Base-by-base conservation (phyloP, 768 basidiomycete genomes). In the Boletus edulis region DNA sequence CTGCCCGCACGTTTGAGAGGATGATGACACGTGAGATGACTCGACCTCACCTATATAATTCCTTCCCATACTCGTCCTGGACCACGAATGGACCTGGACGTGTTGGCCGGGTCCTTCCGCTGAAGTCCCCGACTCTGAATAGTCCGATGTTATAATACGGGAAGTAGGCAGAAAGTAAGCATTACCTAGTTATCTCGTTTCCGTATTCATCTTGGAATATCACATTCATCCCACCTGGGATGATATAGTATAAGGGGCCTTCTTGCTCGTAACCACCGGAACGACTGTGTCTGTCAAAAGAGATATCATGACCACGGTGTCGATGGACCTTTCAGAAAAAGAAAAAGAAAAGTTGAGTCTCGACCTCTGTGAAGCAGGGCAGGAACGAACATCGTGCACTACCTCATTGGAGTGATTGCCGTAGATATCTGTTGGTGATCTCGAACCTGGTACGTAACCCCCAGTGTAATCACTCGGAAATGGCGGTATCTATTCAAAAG, bases 181-280 rank as follows among this genome's bases (percentile, higher is more conserved):
- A 63, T 51, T 70, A 83, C 86, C 86, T 81, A 3, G 81, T 79
- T 24, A 87, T 81, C 61, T 84, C 84, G 51, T 81, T 79, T 20
- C 86, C 86, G 18, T 76, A 68, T 59, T 82, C 80, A 61, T 88
- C 86, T 66, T 84, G 78, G 61, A 89, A 87, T 44, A 88, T 78
- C 6, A 88, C 82, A 54, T 83, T 79, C 56, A 82, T 73, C 20
- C 85, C 86, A 17, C 76, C 77, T 37, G 87, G 87, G 46, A 88
- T 78, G 59, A 89, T 80, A 59, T 88, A 89, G 64, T 75, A 76
- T 73, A 75, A 60, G 67, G 81, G 57, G 57, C 60, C 58, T 8
- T 62, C 66, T 41, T 63, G 61, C 15, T 63, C 48, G 56, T 66
- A 42, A 41, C 62, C 50, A n/a, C 41, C 13, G 12, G 56, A 8